Conservation (phyloP, 129 eudicot species). For the Deinandra increscens region DNA sequence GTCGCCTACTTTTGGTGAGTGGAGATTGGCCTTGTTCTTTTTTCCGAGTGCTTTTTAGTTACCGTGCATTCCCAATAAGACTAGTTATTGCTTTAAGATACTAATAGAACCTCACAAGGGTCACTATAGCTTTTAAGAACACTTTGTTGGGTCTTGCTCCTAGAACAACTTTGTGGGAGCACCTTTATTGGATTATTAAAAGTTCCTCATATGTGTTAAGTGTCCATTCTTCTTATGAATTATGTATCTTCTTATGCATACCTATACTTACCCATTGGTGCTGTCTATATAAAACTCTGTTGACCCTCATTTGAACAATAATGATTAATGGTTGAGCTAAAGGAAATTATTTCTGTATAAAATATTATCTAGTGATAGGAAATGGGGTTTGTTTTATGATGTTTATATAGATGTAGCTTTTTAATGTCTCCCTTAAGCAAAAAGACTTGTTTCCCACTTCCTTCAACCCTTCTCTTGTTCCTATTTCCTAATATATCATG, state of each 20-base stretch:
- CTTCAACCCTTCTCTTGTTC: not conserved
- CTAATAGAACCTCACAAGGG: not conserved
- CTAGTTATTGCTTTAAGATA: not conserved
- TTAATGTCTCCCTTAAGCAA: not conserved
- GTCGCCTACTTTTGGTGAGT: not conserved
- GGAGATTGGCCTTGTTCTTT: not conserved
- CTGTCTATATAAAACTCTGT: not conserved
- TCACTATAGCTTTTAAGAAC: not conserved
- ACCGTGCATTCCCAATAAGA: no score
- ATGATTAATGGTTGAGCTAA: not conserved
- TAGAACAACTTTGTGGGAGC: not conserved
- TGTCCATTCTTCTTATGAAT: not conserved
- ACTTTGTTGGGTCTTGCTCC: not conserved
- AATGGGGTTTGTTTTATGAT: not conserved
- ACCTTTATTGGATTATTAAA: not conserved
- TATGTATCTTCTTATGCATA: not conserved
- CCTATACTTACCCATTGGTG: not conserved
- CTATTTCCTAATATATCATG: not conserved
- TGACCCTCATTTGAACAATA: not conserved
- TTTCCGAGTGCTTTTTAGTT: not conserved
- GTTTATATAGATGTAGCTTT: not conserved
- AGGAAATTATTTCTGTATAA: not conserved
- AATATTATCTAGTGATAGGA: not conserved
- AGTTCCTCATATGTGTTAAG: not conserved
- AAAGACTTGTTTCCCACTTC: conserved; percentile 1